Conservation (phyloP, 805 yeast species). For the Yarrowia deformans region DNA sequence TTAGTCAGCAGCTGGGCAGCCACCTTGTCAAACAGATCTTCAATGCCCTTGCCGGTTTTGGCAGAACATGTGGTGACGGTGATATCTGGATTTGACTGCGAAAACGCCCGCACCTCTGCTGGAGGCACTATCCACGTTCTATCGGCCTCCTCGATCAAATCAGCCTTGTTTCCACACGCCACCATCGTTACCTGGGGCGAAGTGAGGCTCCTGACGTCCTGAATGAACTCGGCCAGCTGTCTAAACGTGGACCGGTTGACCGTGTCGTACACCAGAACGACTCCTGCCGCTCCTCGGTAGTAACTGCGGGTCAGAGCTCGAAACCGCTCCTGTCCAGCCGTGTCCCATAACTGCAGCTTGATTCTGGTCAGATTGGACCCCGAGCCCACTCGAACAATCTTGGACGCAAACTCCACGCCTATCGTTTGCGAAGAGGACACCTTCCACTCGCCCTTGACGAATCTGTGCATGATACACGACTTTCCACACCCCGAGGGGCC, state of each 20-base stretch:
- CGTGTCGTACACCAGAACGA: slow-evolving; percentile 92
- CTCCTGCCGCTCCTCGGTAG: slow-evolving; percentile 97
- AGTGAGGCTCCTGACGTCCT: slow-evolving; percentile 88
- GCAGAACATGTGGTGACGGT: slow-evolving; percentile 56
- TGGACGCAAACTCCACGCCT: slow-evolving; percentile 54
- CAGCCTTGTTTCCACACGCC: slow-evolving; percentile 89
- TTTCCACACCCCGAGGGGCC: slow-evolving; percentile 60
- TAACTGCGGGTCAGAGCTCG: slow-evolving; percentile 93
- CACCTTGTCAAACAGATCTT: slow-evolving; percentile 53
- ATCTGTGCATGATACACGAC: slow-evolving; percentile 56
- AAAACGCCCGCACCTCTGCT: slow-evolving; percentile 52
- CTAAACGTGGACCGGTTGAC: slow-evolving; percentile 88
- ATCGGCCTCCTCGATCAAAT: slow-evolving; percentile 59
- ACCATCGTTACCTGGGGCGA: slow-evolving; percentile 91
- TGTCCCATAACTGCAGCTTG: slow-evolving; percentile 95
- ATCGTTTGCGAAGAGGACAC: slow-evolving; percentile 51
- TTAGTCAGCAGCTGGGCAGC: slow-evolving; percentile 56
- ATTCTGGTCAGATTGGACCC: slow-evolving; percentile 91
- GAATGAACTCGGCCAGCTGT: slow-evolving; percentile 88
- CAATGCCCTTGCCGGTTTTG: slow-evolving; percentile 53
- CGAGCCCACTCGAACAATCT: slow-evolving; percentile 51
- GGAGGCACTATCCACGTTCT: slow-evolving; percentile 49
- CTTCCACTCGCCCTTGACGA: slow-evolving; percentile 51
- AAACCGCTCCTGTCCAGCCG: slow-evolving; percentile 97
- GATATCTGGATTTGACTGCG: slow-evolving; percentile 48